Evolutionary conservation across 164 flowering plant species (phyloP).

Genomic region (Cinnamomum micranthum): DNA sequence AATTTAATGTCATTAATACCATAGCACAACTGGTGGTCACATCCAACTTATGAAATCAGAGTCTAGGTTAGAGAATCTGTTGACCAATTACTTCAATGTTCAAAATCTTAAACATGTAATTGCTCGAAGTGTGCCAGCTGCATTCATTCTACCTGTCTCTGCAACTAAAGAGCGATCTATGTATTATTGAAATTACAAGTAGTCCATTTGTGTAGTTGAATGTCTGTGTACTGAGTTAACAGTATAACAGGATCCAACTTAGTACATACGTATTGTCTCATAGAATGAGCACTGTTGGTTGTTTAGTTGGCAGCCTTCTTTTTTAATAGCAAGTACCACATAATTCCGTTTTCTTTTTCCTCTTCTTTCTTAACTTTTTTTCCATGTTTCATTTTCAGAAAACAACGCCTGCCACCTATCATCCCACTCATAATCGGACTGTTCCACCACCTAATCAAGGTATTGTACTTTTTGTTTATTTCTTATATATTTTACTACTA

Average conservation of each 20-base stretch:
- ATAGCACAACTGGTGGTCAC: not conserved
- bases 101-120: not conserved
- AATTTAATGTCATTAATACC: not conserved
- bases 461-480: slow-evolving; percentile 16
- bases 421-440: slow-evolving; percentile 76
- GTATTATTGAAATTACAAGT: too few relatives aligned
- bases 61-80: not conserved
- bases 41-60: not conserved
- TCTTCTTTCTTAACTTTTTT: not conserved
- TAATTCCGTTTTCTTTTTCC: not conserved
- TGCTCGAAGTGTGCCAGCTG: not conserved
- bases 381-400: slow-evolving; percentile 37
- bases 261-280: not conserved
- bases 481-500: too few relatives aligned
- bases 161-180: not conserved
- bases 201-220: not conserved
- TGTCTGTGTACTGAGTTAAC: not conserved
- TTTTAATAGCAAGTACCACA: not conserved
- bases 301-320: not conserved
- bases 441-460: slow-evolving; percentile 94
- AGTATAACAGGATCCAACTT: too few relatives aligned
- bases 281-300: not conserved
- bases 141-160: not conserved
- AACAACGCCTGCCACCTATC: slow-evolving; percentile 68
- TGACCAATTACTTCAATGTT: not conserved